Evolutionary conservation across 108 stramenopile genomes (phyloP), one percentile per base, ranked within the genome.

Genomic region (Thalassiosira profunda): DNA sequence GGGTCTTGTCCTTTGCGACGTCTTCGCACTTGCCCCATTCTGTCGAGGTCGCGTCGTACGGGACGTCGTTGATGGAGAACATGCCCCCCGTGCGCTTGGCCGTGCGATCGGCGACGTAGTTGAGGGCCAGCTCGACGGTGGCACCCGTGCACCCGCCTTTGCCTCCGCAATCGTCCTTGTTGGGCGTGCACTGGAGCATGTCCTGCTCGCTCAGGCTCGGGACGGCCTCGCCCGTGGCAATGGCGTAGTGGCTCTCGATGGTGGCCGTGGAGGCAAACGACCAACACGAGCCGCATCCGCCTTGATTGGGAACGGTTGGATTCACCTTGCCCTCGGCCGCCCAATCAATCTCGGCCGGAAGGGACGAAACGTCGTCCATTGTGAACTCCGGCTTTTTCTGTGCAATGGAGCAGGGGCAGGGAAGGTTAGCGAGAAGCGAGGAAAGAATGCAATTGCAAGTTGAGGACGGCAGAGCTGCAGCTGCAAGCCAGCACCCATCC

Each of bases 261-360:
- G 49, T 75, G 0, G 86, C 86, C 5, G 86, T 82, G 17, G 87
- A 58, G 9, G 91, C 91, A 68, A 95, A 90, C 11, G 94, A 84
- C 96, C 96, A 97, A 67, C 96, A 97, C 3, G 66, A 73, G 9
- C 94, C 96, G 66, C 96, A 97, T 3, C 21, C 52, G 8, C 89
- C 92, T 66, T 97, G 96, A 51, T 88, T 66, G 33, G 95, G 93
- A 45, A 93, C 85, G 7, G 72, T 70, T 31, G 90, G 82, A 8
- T 84, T 84, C 3, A 93, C 88, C 15, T 74, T 63, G 21, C 76
- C 76, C 41, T 80, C 62, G 5, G 56, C 41, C 15, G 88, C 59
- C 97, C 97, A 97, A 75, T 97, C 97, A n/a, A 95, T 72, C 14
- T 56, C 53, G 29, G 54, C 43, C 28, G 97, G 94, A 3, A 97